These are phyloP conservation scores for Abrus precatorius DNA, from an alignment of 306 rosid species.

Conservation along the genomic window DNA sequence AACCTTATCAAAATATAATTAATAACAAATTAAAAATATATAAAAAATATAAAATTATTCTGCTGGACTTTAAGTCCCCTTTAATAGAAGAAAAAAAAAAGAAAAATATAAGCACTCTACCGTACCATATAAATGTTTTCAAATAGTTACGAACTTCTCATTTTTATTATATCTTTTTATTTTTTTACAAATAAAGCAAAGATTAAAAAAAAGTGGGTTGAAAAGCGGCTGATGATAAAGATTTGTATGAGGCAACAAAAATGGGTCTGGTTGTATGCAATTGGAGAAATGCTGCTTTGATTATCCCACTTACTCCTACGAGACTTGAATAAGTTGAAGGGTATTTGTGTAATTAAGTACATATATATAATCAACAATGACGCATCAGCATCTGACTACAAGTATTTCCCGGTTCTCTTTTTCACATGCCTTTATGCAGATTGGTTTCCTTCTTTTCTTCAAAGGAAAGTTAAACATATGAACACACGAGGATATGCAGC, in stretches of 20 bases:
- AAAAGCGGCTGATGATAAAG: no score
- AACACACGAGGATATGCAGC: not conserved
- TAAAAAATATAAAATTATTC: no score
- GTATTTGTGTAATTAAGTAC: not conserved
- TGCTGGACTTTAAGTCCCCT: no score
- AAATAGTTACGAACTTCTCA: no score
- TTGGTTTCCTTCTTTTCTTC: constrained; percentile 10
- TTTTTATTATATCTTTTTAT: no score
- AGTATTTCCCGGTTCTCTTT: constrained; percentile 21
- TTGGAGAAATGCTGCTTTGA: not conserved
- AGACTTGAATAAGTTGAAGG: not conserved
- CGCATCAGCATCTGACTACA: constrained; percentile 1
- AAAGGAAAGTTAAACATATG: not conserved
- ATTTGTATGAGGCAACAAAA: not conserved
- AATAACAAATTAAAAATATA: no score
- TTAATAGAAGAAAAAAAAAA: no score
- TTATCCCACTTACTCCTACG: not conserved
- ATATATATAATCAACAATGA: not conserved
- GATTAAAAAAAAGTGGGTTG: no score
- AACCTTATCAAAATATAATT: no score
- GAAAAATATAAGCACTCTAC: no score
- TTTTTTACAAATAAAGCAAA: no score
- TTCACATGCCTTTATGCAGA: not conserved
- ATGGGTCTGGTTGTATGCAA: not conserved
- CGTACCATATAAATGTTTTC: no score